These are phyloP conservation scores for Camellia japonica DNA, from an alignment of 148 eudicot species.

Conservation along the genomic window DNA sequence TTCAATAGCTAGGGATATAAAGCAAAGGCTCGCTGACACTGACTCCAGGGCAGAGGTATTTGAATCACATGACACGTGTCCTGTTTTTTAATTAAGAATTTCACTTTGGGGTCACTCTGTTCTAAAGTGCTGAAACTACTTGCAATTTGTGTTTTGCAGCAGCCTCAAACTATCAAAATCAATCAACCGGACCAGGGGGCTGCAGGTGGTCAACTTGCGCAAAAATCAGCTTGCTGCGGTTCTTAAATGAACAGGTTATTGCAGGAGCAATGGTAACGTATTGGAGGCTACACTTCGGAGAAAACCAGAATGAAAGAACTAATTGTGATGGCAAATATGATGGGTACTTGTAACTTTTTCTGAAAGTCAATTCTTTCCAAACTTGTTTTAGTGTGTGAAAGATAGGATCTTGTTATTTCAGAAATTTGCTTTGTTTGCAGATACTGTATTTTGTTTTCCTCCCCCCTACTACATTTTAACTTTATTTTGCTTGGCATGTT, in stretches of 20 bases:
- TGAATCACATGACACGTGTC: not conserved
- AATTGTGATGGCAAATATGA: conserved; percentile 27
- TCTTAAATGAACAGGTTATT: conserved; percentile 24
- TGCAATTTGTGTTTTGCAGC: conserved; percentile 17
- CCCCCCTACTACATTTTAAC: not conserved
- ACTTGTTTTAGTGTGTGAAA: conserved; percentile 47
- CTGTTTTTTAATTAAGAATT: too few relatives aligned
- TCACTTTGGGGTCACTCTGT: not conserved
- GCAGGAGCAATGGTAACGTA: not conserved
- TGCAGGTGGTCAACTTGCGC: conserved; percentile 47
- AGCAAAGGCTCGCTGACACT: conserved; percentile 85
- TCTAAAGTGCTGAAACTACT: not conserved
- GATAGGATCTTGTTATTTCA: conserved; percentile 35
- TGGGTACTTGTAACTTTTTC: conserved; percentile 44
- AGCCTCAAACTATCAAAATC: conserved; percentile 62
- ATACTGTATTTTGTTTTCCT: not conserved
- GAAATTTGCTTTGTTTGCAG: not conserved
- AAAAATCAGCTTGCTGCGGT: conserved; percentile 81
- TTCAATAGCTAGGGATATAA: conserved; percentile 87
- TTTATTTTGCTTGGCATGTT: conserved; percentile 7
- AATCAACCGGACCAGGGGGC: conserved; percentile 49
- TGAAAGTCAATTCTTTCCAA: conserved; percentile 42
- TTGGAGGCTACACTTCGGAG: conserved; percentile 7
- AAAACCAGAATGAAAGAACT: not conserved
- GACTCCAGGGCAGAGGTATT: conserved; percentile 78